phyloP scores from a whole-genome alignment of 2,329 filamentous ascomycete species.

The Fusarium mexicanum region DNA sequence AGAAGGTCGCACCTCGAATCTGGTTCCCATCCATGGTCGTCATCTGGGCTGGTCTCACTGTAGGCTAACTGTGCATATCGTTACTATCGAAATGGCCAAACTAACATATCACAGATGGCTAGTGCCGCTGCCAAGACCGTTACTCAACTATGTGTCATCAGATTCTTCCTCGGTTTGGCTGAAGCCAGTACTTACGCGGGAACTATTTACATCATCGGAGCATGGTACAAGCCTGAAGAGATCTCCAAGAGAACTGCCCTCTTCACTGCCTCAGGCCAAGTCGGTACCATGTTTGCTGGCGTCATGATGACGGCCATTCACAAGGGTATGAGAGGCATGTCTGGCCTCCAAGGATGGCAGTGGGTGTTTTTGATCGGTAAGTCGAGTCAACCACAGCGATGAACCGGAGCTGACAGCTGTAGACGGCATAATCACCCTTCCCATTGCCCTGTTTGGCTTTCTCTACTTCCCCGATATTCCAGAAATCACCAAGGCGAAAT shows the following conservation, averaged over 20 bases:
- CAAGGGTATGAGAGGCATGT: constrained; percentile 49
- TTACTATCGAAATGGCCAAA: fast-evolving
- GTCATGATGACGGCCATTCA: constrained; percentile 62
- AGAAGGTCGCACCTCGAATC: constrained; percentile 66
- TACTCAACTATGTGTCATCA: constrained; percentile 42
- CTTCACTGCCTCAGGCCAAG: constrained; percentile 66
- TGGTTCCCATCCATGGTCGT: constrained; percentile 70
- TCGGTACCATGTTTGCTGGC: constrained; percentile 67
- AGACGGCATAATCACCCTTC: constrained; percentile 40
- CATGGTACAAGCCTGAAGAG: constrained; percentile 66
- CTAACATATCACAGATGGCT: constrained; percentile 32
- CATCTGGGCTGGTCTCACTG: constrained; percentile 68
- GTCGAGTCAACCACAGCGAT: fast-evolving
- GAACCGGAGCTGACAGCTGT: fast-evolving
- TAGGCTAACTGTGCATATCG: constrained; percentile 31
- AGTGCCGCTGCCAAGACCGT: constrained; percentile 45
- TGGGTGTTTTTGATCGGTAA: constrained; percentile 49
- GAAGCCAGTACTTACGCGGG: constrained; percentile 45
- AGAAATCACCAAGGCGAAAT: constrained; percentile 48
- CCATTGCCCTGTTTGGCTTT: constrained; percentile 37
- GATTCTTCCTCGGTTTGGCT: constrained; percentile 43
- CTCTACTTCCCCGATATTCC: constrained; percentile 43
- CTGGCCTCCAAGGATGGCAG: constrained; percentile 58
- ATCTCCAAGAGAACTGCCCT: constrained; percentile 68
- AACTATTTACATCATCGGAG: constrained; percentile 50